Evolutionary conservation across 202 grass and related monocot genomes (phyloP).

Genomic region (Musa balbisiana): DNA sequence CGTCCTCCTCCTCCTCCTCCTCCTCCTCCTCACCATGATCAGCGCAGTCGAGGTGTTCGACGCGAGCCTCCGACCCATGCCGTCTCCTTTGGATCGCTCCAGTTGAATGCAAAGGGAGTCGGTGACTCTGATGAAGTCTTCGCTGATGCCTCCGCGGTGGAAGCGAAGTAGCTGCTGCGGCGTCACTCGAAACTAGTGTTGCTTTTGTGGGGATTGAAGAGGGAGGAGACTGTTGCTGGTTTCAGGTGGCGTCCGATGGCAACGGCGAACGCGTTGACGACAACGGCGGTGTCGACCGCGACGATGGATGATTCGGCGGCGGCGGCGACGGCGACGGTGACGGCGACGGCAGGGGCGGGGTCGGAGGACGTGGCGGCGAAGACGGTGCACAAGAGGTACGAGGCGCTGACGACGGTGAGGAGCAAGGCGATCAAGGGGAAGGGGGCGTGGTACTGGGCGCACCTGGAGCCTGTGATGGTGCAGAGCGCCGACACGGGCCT

Average conservation of each 20-base stretch:
- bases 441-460: slow-evolving; percentile 92
- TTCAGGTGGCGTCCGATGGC: neutral
- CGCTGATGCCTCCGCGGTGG: neutral
- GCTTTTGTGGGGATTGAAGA: too few relatives aligned
- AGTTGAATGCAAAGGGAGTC: neutral
- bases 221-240: neutral
- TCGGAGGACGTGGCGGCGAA: slow-evolving; percentile 52
- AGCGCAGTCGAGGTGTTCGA: too few relatives aligned
- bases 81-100: neutral
- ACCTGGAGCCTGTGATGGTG: slow-evolving; percentile 69
- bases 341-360: neutral
- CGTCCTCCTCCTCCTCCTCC: neutral
- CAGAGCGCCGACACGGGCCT: slow-evolving; percentile 46
- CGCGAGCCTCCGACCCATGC: too few relatives aligned
- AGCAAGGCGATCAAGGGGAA: slow-evolving; percentile 77
- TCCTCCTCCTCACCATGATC: neutral
- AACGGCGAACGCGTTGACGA: slow-evolving; percentile 27
- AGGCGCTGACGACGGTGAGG: slow-evolving; percentile 61
- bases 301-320: neutral
- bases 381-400: slow-evolving; percentile 61
- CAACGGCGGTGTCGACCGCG: slow-evolving; percentile 9
- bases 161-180: too few relatives aligned
- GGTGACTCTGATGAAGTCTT: neutral
- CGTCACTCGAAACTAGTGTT: too few relatives aligned
- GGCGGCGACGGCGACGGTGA: neutral